These are phyloP conservation scores for Periconia sp. DNA, from an alignment of 2,329 filamentous ascomycete genomes.

Conservation along the genomic window DNA sequence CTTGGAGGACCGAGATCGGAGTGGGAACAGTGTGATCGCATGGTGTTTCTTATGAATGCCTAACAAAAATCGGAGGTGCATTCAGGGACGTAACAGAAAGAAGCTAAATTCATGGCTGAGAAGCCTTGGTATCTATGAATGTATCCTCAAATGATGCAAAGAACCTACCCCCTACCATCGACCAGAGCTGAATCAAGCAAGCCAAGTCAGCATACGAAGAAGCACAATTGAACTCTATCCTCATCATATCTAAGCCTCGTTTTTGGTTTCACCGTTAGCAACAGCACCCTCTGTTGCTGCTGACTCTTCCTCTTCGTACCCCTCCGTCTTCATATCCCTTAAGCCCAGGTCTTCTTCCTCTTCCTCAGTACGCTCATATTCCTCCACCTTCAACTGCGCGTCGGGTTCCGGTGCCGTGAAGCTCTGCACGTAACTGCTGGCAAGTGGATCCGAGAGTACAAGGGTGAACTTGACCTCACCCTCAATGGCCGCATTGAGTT, in stretches of 20 bases:
- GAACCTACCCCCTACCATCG: not conserved
- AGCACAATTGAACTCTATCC: not conserved
- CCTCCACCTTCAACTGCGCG: slow-evolving; percentile 76
- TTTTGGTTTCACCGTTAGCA: slow-evolving; percentile 16
- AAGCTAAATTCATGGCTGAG: not conserved
- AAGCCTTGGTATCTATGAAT: slow-evolving; percentile 9
- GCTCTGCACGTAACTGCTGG: slow-evolving; percentile 92
- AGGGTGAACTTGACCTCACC: slow-evolving; percentile 81
- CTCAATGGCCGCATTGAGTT: slow-evolving; percentile 74
- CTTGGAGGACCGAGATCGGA: no score
- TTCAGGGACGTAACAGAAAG: not conserved
- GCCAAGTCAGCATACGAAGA: slow-evolving; percentile 11
- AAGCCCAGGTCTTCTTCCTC: slow-evolving; percentile 93
- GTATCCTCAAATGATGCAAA: slow-evolving; percentile 20
- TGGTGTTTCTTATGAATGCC: not conserved
- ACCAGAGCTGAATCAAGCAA: not conserved
- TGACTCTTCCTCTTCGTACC: slow-evolving; percentile 64
- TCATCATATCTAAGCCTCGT: slow-evolving; percentile 3
- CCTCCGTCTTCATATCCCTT: slow-evolving; percentile 88
- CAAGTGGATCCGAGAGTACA: slow-evolving; percentile 82
- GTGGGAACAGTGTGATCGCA: not conserved
- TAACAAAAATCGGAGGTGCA: not conserved
- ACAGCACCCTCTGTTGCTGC: slow-evolving; percentile 27
- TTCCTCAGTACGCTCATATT: slow-evolving; percentile 84
- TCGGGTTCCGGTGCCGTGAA: slow-evolving; percentile 78